A percentile compares a stretch with the other conserved stretches of the same genome.
Conservation (phyloP, 768 basidiomycete genomes). For the Tylopilus felleus region DNA sequence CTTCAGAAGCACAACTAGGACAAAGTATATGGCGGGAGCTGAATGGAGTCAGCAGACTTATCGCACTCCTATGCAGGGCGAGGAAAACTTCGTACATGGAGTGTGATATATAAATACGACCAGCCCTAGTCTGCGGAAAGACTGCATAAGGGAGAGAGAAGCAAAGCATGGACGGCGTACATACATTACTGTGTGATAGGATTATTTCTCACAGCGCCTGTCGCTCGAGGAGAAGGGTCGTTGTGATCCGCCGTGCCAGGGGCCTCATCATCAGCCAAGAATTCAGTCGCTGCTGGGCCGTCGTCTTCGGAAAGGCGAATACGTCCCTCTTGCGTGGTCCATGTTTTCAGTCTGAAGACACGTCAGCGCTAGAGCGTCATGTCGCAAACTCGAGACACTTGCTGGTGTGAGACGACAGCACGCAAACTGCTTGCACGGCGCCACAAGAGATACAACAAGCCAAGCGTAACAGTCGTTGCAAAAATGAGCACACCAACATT, state of each 20-base stretch:
- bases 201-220: conserved; percentile 2
- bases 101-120: conserved; percentile 1
- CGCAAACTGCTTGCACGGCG: conserved; percentile 53
- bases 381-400: conserved; percentile 20
- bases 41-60: background rate
- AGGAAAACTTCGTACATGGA: conserved; percentile 1
- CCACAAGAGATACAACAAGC: conserved; percentile 61
- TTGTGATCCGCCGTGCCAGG: conserved; percentile 37
- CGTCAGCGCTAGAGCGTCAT: background rate
- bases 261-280: conserved; percentile 54
- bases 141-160: background rate
- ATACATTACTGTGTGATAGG: conserved; percentile 2
- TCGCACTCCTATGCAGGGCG: background rate
- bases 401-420: conserved; percentile 62
- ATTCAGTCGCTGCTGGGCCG: conserved; percentile 65
- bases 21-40: background rate
- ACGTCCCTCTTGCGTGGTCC: conserved; percentile 49
- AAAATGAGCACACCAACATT: conserved; percentile 52
- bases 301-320: conserved; percentile 71
- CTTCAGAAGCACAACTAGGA: background rate
- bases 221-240: conserved; percentile 20
- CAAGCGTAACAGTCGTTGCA: conserved; percentile 55
- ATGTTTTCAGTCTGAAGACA: conserved; percentile 51
- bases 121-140: background rate
- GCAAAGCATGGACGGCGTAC: background rate